Percentiles rank a stretch among this genome's conserved stretches.
Evolutionary conservation across 768 basidiomycete species (phyloP).

Genomic region (Chalciporus chontae): DNA sequence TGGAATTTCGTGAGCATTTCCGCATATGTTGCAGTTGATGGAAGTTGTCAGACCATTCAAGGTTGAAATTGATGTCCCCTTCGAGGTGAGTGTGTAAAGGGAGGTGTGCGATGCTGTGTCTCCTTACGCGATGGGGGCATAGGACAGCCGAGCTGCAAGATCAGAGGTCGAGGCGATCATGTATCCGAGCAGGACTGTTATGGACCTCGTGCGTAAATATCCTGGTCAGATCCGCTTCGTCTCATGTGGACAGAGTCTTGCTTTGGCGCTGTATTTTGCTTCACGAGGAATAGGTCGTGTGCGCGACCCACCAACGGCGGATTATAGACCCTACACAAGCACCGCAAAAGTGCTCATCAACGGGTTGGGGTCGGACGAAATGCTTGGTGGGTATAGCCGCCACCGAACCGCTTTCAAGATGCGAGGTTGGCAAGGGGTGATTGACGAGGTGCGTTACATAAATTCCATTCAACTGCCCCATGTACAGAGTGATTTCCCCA

Average conservation of each 20-base stretch:
- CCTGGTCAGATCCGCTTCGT: background rate
- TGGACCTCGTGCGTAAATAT: conserved; percentile 75
- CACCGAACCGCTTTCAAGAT: conserved; percentile 72
- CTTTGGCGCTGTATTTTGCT: conserved; percentile 90
- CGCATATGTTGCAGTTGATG: background rate
- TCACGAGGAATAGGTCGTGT: conserved; percentile 72
- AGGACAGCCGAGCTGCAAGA: conserved; percentile 67
- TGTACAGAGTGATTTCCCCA: conserved; percentile 28
- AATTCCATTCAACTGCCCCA: background rate
- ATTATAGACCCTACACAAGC: conserved; percentile 54
- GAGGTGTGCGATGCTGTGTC: background rate
- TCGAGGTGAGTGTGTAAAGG: conserved; percentile 46
- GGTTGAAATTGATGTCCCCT: conserved; percentile 87
- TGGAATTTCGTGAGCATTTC: conserved; percentile 80
- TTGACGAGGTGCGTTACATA: conserved; percentile 62
- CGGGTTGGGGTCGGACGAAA: conserved; percentile 93
- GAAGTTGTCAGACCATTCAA: conserved; percentile 24
- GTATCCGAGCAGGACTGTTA: conserved; percentile 77
- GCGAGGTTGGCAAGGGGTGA: conserved; percentile 71
- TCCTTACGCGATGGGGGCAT: conserved; percentile 7
- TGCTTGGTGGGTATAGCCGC: conserved; percentile 90
- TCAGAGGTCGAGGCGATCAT: conserved; percentile 63
- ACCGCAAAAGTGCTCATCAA: conserved; percentile 80
- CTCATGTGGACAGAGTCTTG: conserved; percentile 65
- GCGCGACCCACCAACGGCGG: conserved; percentile 34